phyloP scores from a whole-genome alignment of 805 yeast genomes.

The Candida chauliodis region DNA sequence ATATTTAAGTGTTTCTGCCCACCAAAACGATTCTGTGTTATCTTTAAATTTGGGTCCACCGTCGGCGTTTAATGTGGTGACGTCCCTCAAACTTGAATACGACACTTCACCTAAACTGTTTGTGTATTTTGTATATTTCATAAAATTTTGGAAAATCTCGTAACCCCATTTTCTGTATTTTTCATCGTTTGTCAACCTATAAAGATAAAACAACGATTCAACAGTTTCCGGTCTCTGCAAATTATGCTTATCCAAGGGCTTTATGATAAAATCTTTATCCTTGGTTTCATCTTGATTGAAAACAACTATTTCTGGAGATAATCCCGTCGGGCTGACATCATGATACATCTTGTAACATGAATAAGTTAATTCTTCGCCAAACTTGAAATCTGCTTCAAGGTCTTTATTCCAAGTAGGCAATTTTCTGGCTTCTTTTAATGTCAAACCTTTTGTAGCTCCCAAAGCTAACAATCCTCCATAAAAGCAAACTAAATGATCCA shows the following conservation, averaged over 20 bases:
- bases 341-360: slow-evolving; percentile 85
- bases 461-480: slow-evolving; percentile 84
- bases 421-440: slow-evolving; percentile 52
- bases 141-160: slow-evolving; percentile 73
- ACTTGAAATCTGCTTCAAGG: slow-evolving; percentile 58
- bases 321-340: slow-evolving; percentile 61
- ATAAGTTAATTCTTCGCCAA: slow-evolving; percentile 72
- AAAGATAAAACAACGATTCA: slow-evolving; percentile 78
- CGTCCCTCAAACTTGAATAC: slow-evolving; percentile 66
- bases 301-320: slow-evolving; percentile 84
- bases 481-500: slow-evolving; percentile 93
- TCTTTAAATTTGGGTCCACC: slow-evolving; percentile 49
- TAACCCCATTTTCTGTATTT: slow-evolving; percentile 88
- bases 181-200: slow-evolving; percentile 73
- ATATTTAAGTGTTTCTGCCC: slow-evolving; percentile 89
- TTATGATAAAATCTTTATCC: slow-evolving; percentile 59
- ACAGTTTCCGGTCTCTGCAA: slow-evolving; percentile 93
- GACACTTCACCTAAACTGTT: slow-evolving; percentile 41
- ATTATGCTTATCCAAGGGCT: slow-evolving; percentile 74
- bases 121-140: slow-evolving; percentile 50
- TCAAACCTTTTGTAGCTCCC: slow-evolving; percentile 80
- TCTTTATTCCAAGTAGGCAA: slow-evolving; percentile 53
- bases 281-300: slow-evolving; percentile 57
- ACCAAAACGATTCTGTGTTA: slow-evolving; percentile 90
- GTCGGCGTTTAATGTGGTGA: slow-evolving; percentile 42